A percentile compares a stretch with the other conserved stretches of the same genome.
Conservation (phyloP, 176 grass and related monocot species). For the Rhynchospora tenuis region DNA sequence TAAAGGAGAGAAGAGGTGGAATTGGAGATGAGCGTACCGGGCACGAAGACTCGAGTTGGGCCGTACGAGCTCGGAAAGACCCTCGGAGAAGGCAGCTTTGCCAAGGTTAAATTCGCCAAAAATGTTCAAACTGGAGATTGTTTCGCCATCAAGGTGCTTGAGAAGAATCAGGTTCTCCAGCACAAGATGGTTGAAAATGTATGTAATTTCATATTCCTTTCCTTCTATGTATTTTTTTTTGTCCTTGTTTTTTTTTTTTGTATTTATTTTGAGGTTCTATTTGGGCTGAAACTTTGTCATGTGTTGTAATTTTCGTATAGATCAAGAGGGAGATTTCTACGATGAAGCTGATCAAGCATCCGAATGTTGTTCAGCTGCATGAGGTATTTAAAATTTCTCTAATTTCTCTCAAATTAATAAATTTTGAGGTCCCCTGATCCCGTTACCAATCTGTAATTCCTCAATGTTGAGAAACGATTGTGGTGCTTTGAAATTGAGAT, state of each 20-base stretch:
- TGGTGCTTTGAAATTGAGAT: slow-evolving; percentile 6
- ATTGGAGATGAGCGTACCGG: slow-evolving; percentile 10
- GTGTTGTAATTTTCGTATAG: slow-evolving; percentile 29
- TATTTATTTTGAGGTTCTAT: not conserved
- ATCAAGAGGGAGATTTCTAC: slow-evolving; percentile 95
- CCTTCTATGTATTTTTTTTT: not conserved
- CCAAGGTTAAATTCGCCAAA: slow-evolving; percentile 85
- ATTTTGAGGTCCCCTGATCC: not conserved
- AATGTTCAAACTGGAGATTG: slow-evolving; percentile 43
- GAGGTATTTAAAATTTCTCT: slow-evolving; percentile 40
- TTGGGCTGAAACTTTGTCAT: not conserved
- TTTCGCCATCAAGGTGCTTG: slow-evolving; percentile 84
- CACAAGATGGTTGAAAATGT: slow-evolving; percentile 99
- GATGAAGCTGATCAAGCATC: slow-evolving; percentile 97
- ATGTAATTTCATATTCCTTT: not conserved
- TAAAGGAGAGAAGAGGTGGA: not conserved
- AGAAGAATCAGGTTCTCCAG: slow-evolving; percentile 70
- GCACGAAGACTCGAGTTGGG: slow-evolving; percentile 58
- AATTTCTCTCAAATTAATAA: not conserved
- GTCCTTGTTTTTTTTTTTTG: not conserved
- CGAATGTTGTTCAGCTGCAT: slow-evolving; percentile 82
- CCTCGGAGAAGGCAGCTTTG: slow-evolving; percentile 88
- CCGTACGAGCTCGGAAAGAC: slow-evolving; percentile 82
- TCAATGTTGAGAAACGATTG: too few species aligned
- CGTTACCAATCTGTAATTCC: not conserved